These are phyloP conservation scores for Psilocybe tampanensis DNA, from an alignment of 768 basidiomycete species.

Conservation along the genomic window DNA sequence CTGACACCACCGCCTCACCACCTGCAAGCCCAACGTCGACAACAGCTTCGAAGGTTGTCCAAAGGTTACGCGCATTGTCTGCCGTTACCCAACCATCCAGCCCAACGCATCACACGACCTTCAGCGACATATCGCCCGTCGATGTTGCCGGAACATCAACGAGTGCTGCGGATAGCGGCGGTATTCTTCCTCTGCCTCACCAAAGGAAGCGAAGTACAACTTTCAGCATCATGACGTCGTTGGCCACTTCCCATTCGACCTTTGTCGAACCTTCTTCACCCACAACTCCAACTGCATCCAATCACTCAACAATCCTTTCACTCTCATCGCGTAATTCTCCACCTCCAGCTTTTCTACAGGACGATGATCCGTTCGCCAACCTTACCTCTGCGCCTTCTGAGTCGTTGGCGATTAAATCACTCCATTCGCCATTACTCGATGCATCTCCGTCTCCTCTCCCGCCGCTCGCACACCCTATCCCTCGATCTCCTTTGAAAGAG, in stretches of 20 bases:
- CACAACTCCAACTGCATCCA: constrained; percentile 5
- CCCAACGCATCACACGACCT: neutral
- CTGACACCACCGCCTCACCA: neutral
- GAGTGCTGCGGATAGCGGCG: neutral
- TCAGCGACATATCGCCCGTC: neutral
- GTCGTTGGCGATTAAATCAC: constrained; percentile 8
- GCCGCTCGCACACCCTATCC: constrained; percentile 3
- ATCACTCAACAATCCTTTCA: constrained; percentile 12
- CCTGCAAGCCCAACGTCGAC: neutral
- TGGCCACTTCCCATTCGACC: neutral
- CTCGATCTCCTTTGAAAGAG: constrained; percentile 13
- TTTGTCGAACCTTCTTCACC: neutral
- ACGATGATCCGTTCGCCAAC: constrained; percentile 78
- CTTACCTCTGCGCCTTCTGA: constrained; percentile 33
- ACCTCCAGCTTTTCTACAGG: constrained; percentile 53
- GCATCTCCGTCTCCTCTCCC: neutral
- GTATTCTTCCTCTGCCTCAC: neutral
- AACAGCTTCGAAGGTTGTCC: neutral
- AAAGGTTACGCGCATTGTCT: neutral
- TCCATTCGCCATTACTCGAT: neutral
- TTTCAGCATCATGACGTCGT: constrained; percentile 11
- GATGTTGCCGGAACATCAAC: neutral
- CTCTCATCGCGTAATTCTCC: constrained; percentile 33
- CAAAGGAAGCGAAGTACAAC: constrained; percentile 17
- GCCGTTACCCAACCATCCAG: neutral